Conservation (phyloP, 768 basidiomycete genomes). For the Hypholoma fasciculare region DNA sequence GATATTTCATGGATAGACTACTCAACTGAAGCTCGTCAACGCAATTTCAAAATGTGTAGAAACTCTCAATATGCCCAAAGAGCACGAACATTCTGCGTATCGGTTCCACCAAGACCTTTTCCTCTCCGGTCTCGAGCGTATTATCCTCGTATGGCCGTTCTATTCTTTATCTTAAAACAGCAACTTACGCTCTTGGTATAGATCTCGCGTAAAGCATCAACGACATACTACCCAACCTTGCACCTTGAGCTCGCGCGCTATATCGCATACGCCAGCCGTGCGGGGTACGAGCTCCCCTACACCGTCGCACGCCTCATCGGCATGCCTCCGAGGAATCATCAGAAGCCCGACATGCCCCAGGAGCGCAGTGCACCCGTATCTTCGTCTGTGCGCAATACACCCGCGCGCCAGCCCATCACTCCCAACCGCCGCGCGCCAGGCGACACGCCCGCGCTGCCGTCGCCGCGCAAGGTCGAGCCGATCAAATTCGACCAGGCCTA, state of each 20-base stretch:
- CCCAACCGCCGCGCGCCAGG: conserved; percentile 5
- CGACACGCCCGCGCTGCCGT: conserved; percentile 12
- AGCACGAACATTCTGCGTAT: conserved; percentile 75
- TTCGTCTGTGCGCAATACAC: conserved; percentile 30
- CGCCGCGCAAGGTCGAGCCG: conserved; percentile 17
- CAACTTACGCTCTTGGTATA: conserved; percentile 25
- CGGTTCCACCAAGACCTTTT: conserved; percentile 87
- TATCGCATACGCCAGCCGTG: conserved; percentile 60
- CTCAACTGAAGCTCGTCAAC: conserved; percentile 87
- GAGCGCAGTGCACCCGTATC: conserved; percentile 31
- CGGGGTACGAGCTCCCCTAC: conserved; percentile 81
- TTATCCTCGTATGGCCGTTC: conserved; percentile 67
- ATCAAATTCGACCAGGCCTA: conserved; percentile 10
- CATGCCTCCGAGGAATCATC: conserved; percentile 54
- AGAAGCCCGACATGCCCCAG: background rate
- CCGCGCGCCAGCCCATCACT: conserved; percentile 14
- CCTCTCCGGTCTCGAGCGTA: conserved; percentile 87
- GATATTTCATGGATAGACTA: conserved; percentile 53
- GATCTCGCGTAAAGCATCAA: conserved; percentile 95
- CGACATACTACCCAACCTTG: conserved; percentile 90
- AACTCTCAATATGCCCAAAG: conserved; percentile 63
- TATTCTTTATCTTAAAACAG: background rate
- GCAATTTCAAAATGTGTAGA: conserved; percentile 67
- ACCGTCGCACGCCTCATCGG: conserved; percentile 79
- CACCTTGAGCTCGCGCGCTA: conserved; percentile 95